A percentile compares a stretch with the other conserved stretches of the same genome.
These are phyloP conservation scores for Triangularia setosa DNA, from an alignment of 2,329 filamentous ascomycete genomes.

Conservation along the genomic window DNA sequence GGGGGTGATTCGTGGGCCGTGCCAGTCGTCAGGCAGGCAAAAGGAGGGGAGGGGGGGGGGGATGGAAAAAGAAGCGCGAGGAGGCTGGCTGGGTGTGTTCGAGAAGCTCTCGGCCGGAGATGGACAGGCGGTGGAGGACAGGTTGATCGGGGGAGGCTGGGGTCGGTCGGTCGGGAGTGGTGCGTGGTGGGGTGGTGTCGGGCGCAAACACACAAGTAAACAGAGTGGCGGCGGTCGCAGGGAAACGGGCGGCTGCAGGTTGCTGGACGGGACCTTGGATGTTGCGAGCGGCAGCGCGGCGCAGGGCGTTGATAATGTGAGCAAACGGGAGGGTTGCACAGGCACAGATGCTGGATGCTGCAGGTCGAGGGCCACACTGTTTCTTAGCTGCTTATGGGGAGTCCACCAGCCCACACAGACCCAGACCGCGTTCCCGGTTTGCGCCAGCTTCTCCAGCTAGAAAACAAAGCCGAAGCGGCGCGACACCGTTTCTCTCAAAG, in stretches of 20 bases:
- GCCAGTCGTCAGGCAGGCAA: not conserved
- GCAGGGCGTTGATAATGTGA: not conserved
- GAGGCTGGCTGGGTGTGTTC: not conserved
- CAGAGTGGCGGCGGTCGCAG: not conserved
- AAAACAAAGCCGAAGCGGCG: not conserved
- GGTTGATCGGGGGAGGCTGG: not conserved
- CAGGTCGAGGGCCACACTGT: not conserved
- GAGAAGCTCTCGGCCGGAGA: not conserved
- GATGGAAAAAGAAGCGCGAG: not conserved
- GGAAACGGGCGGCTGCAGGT: not conserved
- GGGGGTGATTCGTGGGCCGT: not conserved
- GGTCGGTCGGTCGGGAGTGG: not conserved
- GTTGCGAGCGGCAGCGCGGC: not conserved
- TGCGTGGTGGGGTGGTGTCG: not conserved
- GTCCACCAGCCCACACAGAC: not conserved
- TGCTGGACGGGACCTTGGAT: not conserved
- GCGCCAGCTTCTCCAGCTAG: not conserved
- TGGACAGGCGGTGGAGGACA: not conserved
- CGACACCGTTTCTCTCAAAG: not conserved
- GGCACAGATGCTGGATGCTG: not conserved
- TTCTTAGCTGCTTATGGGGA: not conserved
- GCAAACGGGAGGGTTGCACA: not conserved
- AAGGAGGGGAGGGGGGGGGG: not conserved
- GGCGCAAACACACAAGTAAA: not conserved
- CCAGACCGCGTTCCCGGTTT: not conserved